A percentile compares a stretch with the other conserved stretches of the same genome.
These are phyloP conservation scores for Jackrogersella minutella DNA, from an alignment of 495 filamentous ascomycete species.

Conservation along the genomic window DNA sequence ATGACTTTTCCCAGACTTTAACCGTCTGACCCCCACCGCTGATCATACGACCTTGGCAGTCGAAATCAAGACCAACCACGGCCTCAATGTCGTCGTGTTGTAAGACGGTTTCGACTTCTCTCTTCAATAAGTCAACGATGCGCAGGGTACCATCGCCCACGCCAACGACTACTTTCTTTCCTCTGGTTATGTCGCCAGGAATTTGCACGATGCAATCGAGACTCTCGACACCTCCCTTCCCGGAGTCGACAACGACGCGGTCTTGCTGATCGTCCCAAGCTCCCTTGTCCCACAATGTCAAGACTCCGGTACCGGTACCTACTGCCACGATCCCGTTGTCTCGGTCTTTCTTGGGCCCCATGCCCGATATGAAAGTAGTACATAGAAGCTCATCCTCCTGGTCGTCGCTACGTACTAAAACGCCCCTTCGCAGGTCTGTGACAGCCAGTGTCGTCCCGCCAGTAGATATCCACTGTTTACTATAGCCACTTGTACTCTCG, in stretches of 20 bases:
- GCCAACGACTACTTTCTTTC: conserved; percentile 76
- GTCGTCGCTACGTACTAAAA: conserved; percentile 86
- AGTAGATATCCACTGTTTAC: conserved; percentile 91
- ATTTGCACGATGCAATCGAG: conserved; percentile 74
- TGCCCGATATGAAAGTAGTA: conserved; percentile 74
- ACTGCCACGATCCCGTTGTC: conserved; percentile 80
- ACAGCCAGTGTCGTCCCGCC: conserved; percentile 89
- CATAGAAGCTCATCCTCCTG: conserved; percentile 92
- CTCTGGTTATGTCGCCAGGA: conserved; percentile 69
- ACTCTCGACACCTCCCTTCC: conserved; percentile 67
- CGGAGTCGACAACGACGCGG: conserved; percentile 74
- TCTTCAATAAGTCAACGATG: conserved; percentile 53
- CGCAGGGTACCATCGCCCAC: conserved; percentile 72
- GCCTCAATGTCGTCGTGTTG: conserved; percentile 85
- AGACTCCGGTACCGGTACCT: conserved; percentile 77
- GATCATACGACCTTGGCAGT: conserved; percentile 83
- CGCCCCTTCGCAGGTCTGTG: conserved; percentile 83
- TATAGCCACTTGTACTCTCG: conserved; percentile 81
- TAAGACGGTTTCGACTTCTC: conserved; percentile 58
- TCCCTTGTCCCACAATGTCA: conserved; percentile 93
- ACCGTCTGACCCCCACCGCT: conserved; percentile 82
- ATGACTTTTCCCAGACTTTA: conserved; percentile 81
- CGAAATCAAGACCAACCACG: conserved; percentile 80
- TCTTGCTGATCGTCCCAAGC: conserved; percentile 95
- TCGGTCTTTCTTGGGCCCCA: conserved; percentile 63